phyloP scores from a whole-genome alignment of 768 basidiomycete genomes.

The Gymnopilus dilepis region DNA sequence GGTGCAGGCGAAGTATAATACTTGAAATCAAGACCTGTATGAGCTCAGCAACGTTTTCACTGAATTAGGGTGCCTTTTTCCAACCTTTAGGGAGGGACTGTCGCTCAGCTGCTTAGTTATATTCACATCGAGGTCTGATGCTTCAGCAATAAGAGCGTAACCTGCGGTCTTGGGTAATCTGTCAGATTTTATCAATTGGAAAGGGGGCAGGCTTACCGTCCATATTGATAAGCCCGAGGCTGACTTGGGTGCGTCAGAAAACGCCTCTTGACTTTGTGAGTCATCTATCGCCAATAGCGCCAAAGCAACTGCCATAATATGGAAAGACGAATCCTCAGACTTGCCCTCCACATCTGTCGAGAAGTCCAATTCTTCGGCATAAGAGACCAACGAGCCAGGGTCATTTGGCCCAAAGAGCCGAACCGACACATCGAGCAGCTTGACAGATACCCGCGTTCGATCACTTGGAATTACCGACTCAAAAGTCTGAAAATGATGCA shows the following conservation, averaged over 20 bases:
- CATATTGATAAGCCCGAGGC: slow-evolving; percentile 54
- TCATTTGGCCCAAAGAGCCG: slow-evolving; percentile 61
- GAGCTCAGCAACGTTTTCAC: slow-evolving; percentile 1
- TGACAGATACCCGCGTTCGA: slow-evolving; percentile 72
- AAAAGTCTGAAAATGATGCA: slow-evolving; percentile 59
- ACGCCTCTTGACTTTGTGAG: slow-evolving; percentile 27
- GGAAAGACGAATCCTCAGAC: slow-evolving; percentile 58
- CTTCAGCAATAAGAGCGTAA: slow-evolving; percentile 71
- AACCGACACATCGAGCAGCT: slow-evolving; percentile 69
- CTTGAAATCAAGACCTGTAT: slow-evolving; percentile 60
- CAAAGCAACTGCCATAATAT: slow-evolving; percentile 52
- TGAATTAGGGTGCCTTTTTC: neutral
- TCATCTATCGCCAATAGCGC: slow-evolving; percentile 52
- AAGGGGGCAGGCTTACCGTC: slow-evolving; percentile 57
- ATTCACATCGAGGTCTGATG: slow-evolving; percentile 53
- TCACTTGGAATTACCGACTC: slow-evolving; percentile 93
- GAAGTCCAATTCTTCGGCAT: slow-evolving; percentile 71
- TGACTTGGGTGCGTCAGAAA: slow-evolving; percentile 24
- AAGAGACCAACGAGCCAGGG: slow-evolving; percentile 68
- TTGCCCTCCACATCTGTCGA: slow-evolving; percentile 76
- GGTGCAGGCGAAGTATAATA: slow-evolving; percentile 60
- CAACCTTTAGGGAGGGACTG: slow-evolving; percentile 27
- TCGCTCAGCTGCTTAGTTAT: slow-evolving; percentile 39
- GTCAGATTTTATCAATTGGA: neutral
- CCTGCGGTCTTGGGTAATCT: slow-evolving; percentile 54